Evolutionary conservation across 495 filamentous ascomycete species (phyloP).

Genomic region (Oleoguttula mirabilis): DNA sequence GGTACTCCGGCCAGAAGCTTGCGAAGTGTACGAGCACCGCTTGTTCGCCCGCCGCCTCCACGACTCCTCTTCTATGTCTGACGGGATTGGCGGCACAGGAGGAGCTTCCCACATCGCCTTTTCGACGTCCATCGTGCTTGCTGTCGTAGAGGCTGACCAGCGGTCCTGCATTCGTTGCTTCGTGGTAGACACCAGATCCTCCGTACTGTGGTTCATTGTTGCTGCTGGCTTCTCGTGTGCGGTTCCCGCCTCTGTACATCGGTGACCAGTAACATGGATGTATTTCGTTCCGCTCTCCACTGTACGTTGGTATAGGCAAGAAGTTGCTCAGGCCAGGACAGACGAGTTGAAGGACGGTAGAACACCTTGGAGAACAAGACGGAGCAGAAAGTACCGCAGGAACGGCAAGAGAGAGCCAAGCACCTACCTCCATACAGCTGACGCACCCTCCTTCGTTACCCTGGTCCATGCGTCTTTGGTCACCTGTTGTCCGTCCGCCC

Average conservation of each 20-base stretch:
- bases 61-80: background rate
- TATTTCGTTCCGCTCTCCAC: too few species aligned
- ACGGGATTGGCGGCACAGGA: constrained; percentile 1
- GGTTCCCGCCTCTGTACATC: background rate
- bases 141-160: background rate
- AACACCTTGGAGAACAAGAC: too few species aligned
- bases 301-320: too few species aligned
- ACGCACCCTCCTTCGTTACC: background rate
- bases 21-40: constrained; percentile 5
- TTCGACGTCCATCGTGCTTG: background rate
- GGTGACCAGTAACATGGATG: too few species aligned
- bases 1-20: background rate
- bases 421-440: too few species aligned
- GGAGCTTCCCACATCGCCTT: background rate
- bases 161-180: background rate
- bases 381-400: too few species aligned
- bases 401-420: too few species aligned
- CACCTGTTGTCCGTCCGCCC: too few species aligned
- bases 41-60: constrained; percentile 2
- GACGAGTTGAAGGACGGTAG: too few species aligned
- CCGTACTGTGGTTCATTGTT: constrained; percentile 5
- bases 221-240: background rate
- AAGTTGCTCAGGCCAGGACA: too few species aligned
- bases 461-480: background rate
- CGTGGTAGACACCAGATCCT: background rate